Evolutionary conservation across 1,139 yeast genomes (phyloP).

Genomic region (Yamadazyma dushanensis): DNA sequence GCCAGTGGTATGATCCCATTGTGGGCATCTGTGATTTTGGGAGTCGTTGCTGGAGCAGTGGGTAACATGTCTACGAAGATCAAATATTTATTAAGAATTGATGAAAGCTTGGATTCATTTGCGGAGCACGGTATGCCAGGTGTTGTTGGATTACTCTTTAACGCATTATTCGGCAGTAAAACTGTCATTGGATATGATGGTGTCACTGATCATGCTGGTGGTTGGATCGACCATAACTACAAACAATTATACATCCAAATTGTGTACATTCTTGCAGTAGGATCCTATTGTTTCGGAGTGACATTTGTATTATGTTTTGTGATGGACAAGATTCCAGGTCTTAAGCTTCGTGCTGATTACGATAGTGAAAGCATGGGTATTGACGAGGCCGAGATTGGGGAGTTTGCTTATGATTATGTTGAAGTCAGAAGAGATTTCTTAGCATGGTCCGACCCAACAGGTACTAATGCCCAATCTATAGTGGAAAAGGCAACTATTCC

Average conservation of each 20-base stretch:
- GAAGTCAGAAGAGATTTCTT: constrained; percentile 93
- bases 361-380: constrained; percentile 86
- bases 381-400: constrained; percentile 97
- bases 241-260: constrained; percentile 88
- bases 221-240: constrained; percentile 90
- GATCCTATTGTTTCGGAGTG: constrained; percentile 75
- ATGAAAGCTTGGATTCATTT: constrained; percentile 90
- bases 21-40: constrained; percentile 88
- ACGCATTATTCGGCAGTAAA: constrained; percentile 83
- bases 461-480: not conserved
- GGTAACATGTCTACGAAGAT: constrained; percentile 91
- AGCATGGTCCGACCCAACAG: constrained; percentile 47
- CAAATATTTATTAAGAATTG: constrained; percentile 78
- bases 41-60: constrained; percentile 74
- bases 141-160: constrained; percentile 80
- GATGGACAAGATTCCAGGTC: constrained; percentile 78
- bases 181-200: constrained; percentile 91
- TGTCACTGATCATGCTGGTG: constrained; percentile 78
- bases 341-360: constrained; percentile 76
- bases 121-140: constrained; percentile 99
- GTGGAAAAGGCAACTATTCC: not conserved
- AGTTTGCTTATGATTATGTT: constrained; percentile 96
- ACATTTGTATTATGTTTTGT: constrained; percentile 76
- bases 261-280: constrained; percentile 74
- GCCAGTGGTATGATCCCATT: constrained; percentile 87